Conservation (phyloP, 2,329 filamentous ascomycete genomes). For the Xylaria sp. region DNA sequence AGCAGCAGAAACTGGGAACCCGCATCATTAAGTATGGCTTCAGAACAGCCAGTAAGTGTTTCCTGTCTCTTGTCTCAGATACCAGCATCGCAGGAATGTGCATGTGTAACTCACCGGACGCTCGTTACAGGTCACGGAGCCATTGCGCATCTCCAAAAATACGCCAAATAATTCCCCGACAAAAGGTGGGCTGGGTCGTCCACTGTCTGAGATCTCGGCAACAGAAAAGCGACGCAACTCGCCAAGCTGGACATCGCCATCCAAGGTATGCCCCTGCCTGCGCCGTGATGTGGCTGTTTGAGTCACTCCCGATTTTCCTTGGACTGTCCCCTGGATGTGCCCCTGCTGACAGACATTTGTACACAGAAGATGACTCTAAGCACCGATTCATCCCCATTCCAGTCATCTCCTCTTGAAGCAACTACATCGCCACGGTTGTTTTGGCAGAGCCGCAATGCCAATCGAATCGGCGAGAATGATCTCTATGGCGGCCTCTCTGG, state of each 20-base stretch:
- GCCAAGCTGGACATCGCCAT: slow-evolving; percentile 83
- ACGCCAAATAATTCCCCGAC: slow-evolving; percentile 68
- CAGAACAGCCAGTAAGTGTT: slow-evolving; percentile 47
- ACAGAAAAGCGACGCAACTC: slow-evolving; percentile 91
- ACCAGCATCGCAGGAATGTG: slow-evolving; percentile 31
- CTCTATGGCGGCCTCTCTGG: slow-evolving; percentile 67
- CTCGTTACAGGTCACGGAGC: slow-evolving; percentile 60
- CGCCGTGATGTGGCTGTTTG: slow-evolving; percentile 31
- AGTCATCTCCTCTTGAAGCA: slow-evolving; percentile 79
- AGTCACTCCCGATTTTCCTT: slow-evolving; percentile 32
- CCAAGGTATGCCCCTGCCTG: slow-evolving; percentile 67
- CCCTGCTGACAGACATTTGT: slow-evolving; percentile 47
- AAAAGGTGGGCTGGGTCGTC: slow-evolving; percentile 74
- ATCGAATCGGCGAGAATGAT: slow-evolving; percentile 76
- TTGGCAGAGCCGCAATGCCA: slow-evolving; percentile 81
- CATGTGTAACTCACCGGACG: slow-evolving; percentile 6
- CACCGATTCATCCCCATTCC: slow-evolving; percentile 84
- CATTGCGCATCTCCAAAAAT: slow-evolving; percentile 81
- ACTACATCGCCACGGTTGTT: slow-evolving; percentile 84
- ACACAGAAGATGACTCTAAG: slow-evolving; percentile 73
- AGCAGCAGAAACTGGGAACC: slow-evolving; percentile 38
- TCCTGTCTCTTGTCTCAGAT: slow-evolving; percentile 31
- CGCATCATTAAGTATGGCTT: slow-evolving; percentile 45
- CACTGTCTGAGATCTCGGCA: slow-evolving; percentile 89
- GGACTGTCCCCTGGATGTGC: slow-evolving; percentile 32